Evolutionary conservation across 257 asterid genomes (phyloP).

Genomic region (Solanum corneliomulleri): DNA sequence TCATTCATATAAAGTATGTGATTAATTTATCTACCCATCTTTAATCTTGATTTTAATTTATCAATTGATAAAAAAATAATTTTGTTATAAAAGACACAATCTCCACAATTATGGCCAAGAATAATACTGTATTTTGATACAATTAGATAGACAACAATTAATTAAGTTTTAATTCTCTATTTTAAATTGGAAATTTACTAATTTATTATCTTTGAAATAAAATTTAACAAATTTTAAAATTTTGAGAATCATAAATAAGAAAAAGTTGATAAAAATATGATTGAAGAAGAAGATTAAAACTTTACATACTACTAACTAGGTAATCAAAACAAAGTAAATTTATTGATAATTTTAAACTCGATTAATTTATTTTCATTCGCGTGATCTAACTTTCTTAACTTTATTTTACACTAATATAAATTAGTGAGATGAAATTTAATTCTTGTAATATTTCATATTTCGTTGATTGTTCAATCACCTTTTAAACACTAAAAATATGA

Average conservation of each 20-base stretch:
- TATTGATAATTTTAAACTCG: not conserved
- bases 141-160: not conserved
- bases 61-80: not conserved
- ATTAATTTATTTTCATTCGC: too few relatives aligned
- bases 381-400: not conserved
- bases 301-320: not conserved
- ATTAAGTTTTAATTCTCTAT: not conserved
- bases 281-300: not conserved
- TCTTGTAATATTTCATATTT: too few relatives aligned
- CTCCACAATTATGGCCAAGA: not conserved
- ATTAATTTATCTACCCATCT: constrained; percentile 7
- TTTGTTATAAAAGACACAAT: not conserved
- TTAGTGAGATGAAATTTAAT: too few relatives aligned
- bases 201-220: not conserved
- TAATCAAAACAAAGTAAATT: too few relatives aligned
- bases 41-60: not conserved
- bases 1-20: constrained; percentile 6
- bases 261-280: not conserved
- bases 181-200: not conserved
- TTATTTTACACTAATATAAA: too few relatives aligned
- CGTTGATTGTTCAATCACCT: too few relatives aligned
- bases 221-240: not conserved
- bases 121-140: not conserved
- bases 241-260: not conserved
- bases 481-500: too few relatives aligned